Base-by-base conservation (phyloP, 2,329 filamentous ascomycete genomes). In the Colletotrichum endophyticum region DNA sequence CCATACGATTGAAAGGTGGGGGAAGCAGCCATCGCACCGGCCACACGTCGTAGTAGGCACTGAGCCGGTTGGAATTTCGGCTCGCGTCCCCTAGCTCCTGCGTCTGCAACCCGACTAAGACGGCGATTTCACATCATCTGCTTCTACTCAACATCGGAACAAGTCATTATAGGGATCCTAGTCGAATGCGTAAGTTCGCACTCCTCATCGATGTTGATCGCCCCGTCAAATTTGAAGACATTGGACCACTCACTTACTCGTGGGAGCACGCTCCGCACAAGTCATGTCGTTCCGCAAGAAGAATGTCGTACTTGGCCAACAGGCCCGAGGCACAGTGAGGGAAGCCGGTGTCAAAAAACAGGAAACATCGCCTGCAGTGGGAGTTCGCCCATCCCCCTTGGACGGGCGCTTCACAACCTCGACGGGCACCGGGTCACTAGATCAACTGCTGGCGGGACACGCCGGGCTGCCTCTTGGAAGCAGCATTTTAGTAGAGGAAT, bases 391-490 rank as follows among this genome's bases (percentile, higher is more conserved):
- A 19, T 99, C 97, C 15, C 95, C 96, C 63, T 88, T 98, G 36
- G 96, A 98, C 83, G 96, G 96, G 72, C 93, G 96, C 64, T 90
- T 93, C 49, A 98, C 95, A 9, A 99, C 95, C 3, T 99, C 97
- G 1, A 99, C 97, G 0, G 97, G 97, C 27, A 96, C 95, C 1
- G 90, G 92, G 5, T 98, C 96, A 22, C 88, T 99, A 56, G 97
- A 99, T 82, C 92, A 92, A 75, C 89, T 98, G 22, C 88, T 99
- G 2, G 95, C 95, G 56, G 96, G 96, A 0, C 96, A 99, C 86
- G 91, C 93, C 6, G 97, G 97, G 0, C 88, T 99, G 6, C 92
- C 95, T 0, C 88, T 99, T 8, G 97, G 97, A 0, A 95, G 92
- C 22, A 95, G 93, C 1, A 82, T 99, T 1, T 86, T 99, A 7